A percentile compares a stretch with the other conserved stretches of the same genome.
These are phyloP conservation scores for Boletus rubescentipes DNA, from an alignment of 768 basidiomycete species.

Conservation along the genomic window DNA sequence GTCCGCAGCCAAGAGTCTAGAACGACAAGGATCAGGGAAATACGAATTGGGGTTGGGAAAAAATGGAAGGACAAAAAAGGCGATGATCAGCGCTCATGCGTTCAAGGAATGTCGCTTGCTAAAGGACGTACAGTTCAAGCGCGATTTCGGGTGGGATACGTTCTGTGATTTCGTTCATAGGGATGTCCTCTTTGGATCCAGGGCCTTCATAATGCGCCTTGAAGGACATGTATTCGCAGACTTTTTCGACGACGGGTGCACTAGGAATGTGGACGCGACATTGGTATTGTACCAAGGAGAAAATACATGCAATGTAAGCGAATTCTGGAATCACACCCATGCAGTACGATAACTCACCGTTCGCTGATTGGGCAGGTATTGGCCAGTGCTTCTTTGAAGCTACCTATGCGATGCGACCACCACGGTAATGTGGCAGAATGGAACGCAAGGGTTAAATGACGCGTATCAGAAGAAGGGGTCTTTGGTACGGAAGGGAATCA, in stretches of 20 bases:
- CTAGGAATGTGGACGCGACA: conserved; percentile 28
- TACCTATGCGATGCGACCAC: conserved; percentile 43
- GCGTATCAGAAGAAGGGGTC: conserved; percentile 11
- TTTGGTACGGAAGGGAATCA: conserved; percentile 20
- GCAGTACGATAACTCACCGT: conserved; percentile 46
- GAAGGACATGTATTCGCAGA: conserved; percentile 88
- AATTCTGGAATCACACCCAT: not conserved
- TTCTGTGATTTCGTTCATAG: conserved; percentile 73
- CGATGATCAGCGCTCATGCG: conserved; percentile 11
- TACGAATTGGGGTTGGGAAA: conserved; percentile 7
- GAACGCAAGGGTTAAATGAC: conserved; percentile 4
- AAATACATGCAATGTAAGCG: conserved; percentile 3
- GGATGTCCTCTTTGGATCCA: conserved; percentile 73
- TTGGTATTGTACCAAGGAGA: not conserved
- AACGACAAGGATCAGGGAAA: not conserved
- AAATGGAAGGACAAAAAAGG: not conserved
- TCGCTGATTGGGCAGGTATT: conserved; percentile 69
- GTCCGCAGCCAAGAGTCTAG: conserved; percentile 60
- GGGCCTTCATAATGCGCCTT: conserved; percentile 75
- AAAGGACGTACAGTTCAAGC: conserved; percentile 73
- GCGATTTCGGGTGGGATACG: conserved; percentile 86
- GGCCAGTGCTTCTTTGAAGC: conserved; percentile 72
- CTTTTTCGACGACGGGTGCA: conserved; percentile 77
- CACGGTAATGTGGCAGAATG: conserved; percentile 9
- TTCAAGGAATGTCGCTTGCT: not conserved